Evolutionary conservation across 257 asterid species (phyloP), one percentile per base, ranked within the genome.

Genomic region (Leonotis leonurus): DNA sequence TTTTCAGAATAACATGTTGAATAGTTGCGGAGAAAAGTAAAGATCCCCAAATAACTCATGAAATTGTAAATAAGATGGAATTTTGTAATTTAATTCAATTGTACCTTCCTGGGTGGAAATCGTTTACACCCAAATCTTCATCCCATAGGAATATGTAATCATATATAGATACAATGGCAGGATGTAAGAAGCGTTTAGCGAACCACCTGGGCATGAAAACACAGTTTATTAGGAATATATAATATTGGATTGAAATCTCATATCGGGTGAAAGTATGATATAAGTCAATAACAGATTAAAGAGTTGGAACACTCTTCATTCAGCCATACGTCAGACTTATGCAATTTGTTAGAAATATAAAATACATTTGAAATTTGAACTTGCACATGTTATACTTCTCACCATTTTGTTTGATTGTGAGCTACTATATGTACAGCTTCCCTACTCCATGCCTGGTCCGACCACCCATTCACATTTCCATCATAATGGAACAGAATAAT

Each of bases 71-170:
- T 32, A 40, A n/a, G 50, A 45, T 41, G 35, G 5, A 49, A 64
- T 26, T 14, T 44, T 52, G 22, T 22, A 37, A 3, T 26, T 2
- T 39, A 32, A 43, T 29, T 46, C 43, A 65, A 62, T 8, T 43
- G 25, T 81, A 92, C 99, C 99, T 87, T 77, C 96, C 88, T 26
- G 97, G 97, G 41, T 83, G 78, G 68, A 93, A 93, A 73, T 89
- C 29, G 71, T 83, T 73, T 67, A 89, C 97, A 1, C 99, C 99
- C 70, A 93, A 76, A 80, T 93, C 99, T 78, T 93, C 99, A 79
- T 93, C 99, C 99, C 99, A 93, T 12, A 93, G 88, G 75, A 93
- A 93, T 74, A 93, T 80, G 79, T 87, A 93, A 78, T 93, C 96
- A 49, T 93, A 93, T 13, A 69, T 60, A 13, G 96, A 83, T 48